phyloP scores from a whole-genome alignment of 208 protist genomes.

The Leishmania martiniquensis region DNA sequence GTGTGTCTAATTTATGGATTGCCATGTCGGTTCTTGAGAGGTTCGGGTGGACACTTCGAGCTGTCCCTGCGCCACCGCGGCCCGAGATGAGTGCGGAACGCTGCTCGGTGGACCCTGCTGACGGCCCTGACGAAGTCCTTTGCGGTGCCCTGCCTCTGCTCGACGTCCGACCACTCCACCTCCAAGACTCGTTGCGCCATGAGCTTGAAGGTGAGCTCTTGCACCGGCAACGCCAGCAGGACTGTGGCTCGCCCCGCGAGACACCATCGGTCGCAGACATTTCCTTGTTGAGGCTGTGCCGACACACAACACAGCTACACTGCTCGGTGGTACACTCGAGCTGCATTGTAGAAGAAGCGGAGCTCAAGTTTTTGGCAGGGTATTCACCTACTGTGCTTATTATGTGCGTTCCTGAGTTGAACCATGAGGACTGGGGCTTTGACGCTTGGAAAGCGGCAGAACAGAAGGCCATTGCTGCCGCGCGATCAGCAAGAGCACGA shows the following conservation, averaged over 20 bases:
- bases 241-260: not conserved
- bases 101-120: not conserved
- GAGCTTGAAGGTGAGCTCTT: not conserved
- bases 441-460: not conserved
- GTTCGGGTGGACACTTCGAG: constrained; percentile 24
- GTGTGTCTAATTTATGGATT: constrained; percentile 34
- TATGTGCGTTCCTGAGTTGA: constrained; percentile 1
- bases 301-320: not conserved
- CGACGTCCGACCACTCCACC: not conserved
- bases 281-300: not conserved
- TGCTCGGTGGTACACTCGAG: constrained; percentile 25
- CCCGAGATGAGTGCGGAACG: not conserved
- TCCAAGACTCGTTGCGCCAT: not conserved
- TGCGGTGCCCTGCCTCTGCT: not conserved
- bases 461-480: not conserved
- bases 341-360: constrained; percentile 24
- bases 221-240: not conserved
- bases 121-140: not conserved
- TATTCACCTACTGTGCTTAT: constrained; percentile 14
- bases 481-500: not conserved
- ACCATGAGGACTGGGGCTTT: not conserved
- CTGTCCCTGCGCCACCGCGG: not conserved
- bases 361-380: constrained; percentile 14
- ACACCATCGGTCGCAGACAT: not conserved
- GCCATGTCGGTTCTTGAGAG: constrained; percentile 7